Conservation (phyloP, 257 asterid species). For the Catharanthus roseus region DNA sequence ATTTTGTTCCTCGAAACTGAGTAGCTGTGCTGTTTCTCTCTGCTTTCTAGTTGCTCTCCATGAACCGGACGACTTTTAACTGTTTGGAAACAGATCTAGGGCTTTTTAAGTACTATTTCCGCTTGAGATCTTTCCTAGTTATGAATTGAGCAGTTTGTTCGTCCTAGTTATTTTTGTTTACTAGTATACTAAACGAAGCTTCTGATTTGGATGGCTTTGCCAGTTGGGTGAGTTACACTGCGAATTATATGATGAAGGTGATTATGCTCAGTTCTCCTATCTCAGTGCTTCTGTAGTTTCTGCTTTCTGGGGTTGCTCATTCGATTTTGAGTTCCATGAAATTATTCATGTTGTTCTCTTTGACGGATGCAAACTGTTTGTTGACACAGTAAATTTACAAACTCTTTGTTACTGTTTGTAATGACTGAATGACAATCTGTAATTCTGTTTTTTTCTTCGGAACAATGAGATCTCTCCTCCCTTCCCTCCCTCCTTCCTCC, state of each 20-base stretch:
- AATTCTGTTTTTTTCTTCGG: not conserved
- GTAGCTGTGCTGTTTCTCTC: not conserved
- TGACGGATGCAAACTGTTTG: not conserved
- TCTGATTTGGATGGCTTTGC: no score
- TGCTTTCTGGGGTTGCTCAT: not conserved
- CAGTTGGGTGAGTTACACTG: not conserved
- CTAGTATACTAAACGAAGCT: no score
- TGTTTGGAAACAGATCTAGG: conserved; percentile 30
- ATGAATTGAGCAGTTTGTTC: no score
- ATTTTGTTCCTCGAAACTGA: not conserved
- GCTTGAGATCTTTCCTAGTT: not conserved
- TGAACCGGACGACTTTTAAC: not conserved
- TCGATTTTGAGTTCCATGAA: not conserved
- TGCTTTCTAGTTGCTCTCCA: not conserved
- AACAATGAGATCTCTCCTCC: not conserved
- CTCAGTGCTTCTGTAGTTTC: not conserved
- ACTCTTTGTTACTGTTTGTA: not conserved
- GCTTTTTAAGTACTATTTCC: conserved; percentile 14
- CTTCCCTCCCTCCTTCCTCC: not conserved
- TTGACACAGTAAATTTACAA: not conserved
- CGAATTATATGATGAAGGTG: no score
- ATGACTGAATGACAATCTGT: not conserved
- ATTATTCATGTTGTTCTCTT: not conserved
- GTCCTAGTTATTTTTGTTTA: no score
- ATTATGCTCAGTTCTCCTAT: not conserved